Evolutionary conservation across 495 filamentous ascomycete genomes (phyloP), one percentile per base, ranked within the genome.

Genomic region (Rostrohypoxylon terebratum): DNA sequence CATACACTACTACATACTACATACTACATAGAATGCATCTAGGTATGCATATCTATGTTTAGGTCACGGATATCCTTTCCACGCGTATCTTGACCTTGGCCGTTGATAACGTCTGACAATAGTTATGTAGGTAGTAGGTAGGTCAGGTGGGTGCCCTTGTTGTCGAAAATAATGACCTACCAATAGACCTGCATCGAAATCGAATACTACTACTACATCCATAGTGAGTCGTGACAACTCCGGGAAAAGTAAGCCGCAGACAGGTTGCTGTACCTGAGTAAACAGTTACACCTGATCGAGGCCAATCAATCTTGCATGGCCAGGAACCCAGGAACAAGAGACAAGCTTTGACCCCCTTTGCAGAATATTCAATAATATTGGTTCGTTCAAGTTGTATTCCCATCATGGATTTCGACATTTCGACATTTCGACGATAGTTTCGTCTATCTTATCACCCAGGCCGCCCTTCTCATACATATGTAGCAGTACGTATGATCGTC

Each of bases 291-390:
- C 71, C 60, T 69, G 61, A 69, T 69, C 61, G 55, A 69, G 55
- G 25, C 71, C 71, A 73, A 73, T 73, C 65, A 69, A 73, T 73
- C 71, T 66, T 61, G 71, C 71, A 73, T 73, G 18, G 53, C 54
- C 54, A 58, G 65, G 47, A 63, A 53, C 28, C 13, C 23, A 54
- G 36, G 47, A 65, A 6, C 18, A 20, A 67, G 54, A 44, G 62
- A 66, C 25, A 25, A 66, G 53, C 42, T 42, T 31, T 36, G 16
- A 62, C 40, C 42, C 42, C 47, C 47, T 23, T 50, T 8, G 16
- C 42, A 40, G 21, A 63, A 50, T 64, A 64, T 73, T 62, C 60
- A 33, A 40, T n/a, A 63, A 50, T 64, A 64, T 73, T 62, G 65
- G 40, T 67, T 65, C 64, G 55, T 28, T 28, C 28, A 28, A 28